Percentiles rank a stretch among this genome's conserved stretches.
These are phyloP conservation scores for Centrapalus pauciflorus DNA, from an alignment of 129 eudicot species.

Conservation along the genomic window DNA sequence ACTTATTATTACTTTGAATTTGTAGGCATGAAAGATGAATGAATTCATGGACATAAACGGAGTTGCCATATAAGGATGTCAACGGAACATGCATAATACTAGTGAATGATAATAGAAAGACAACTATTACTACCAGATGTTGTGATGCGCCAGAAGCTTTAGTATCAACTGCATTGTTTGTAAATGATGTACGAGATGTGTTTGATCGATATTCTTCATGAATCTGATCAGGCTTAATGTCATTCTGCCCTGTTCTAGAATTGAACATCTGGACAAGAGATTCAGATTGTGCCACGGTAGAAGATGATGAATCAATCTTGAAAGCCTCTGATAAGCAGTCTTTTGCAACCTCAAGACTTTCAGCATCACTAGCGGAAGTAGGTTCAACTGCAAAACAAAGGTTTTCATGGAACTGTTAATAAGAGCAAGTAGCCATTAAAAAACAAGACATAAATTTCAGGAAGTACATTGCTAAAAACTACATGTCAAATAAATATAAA, in stretches of 20 bases:
- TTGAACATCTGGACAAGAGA: conserved; percentile 58
- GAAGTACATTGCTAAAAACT: not conserved
- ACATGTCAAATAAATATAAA: not conserved
- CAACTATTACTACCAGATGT: conserved; percentile 14
- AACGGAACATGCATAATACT: not conserved
- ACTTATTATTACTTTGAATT: no score
- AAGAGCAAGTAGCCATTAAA: not conserved
- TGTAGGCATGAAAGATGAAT: not conserved
- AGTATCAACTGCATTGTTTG: conserved; percentile 25
- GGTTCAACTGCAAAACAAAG: conserved; percentile 68
- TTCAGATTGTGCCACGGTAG: conserved; percentile 35
- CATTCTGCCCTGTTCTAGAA: conserved; percentile 26
- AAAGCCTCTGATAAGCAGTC: conserved; percentile 80
- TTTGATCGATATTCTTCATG: conserved; percentile 27
- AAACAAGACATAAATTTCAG: not conserved
- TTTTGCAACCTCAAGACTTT: conserved; percentile 79
- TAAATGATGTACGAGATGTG: conserved; percentile 35
- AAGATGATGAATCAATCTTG: conserved; percentile 42
- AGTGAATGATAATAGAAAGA: not conserved
- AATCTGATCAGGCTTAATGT: conserved; percentile 20
- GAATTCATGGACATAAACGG: not conserved
- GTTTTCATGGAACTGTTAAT: conserved; percentile 9
- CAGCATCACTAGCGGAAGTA: conserved; percentile 63
- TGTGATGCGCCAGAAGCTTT: conserved; percentile 22
- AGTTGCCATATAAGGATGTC: not conserved